These are phyloP conservation scores for Obba rivulosa DNA, from an alignment of 768 basidiomycete genomes.

Conservation along the genomic window DNA sequence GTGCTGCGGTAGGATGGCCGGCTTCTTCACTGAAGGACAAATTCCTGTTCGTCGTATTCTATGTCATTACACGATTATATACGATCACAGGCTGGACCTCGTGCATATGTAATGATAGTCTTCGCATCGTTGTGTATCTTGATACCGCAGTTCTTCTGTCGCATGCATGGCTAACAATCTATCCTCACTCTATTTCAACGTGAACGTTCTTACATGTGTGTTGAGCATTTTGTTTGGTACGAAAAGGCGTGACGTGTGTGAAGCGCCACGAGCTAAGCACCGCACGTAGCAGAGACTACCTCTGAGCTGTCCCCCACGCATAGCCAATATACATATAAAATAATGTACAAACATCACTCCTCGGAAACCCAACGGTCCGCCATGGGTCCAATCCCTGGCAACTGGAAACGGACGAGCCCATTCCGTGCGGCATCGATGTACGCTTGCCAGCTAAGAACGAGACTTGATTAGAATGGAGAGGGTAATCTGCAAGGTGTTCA, in stretches of 20 bases:
- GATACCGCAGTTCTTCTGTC: constrained; percentile 5
- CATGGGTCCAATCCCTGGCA: constrained; percentile 58
- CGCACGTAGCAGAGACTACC: too few species aligned
- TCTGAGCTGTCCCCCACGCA: too few species aligned
- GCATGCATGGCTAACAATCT: constrained; percentile 15
- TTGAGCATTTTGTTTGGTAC: background rate
- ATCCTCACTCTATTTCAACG: background rate
- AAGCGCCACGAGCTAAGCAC: too few species aligned
- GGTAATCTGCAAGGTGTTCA: too few species aligned
- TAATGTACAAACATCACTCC: constrained; percentile 31
- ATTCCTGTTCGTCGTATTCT: background rate
- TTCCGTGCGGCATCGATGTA: constrained; percentile 48
- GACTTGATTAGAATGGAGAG: background rate
- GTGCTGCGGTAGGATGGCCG: constrained; percentile 3
- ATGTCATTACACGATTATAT: constrained; percentile 5
- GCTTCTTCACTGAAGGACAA: background rate
- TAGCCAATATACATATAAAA: too few species aligned
- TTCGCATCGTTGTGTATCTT: constrained; percentile 16
- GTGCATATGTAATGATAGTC: constrained; percentile 8
- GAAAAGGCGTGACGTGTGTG: too few species aligned
- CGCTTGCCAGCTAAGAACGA: constrained; percentile 36
- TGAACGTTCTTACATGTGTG: background rate
- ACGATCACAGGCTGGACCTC: constrained; percentile 12
- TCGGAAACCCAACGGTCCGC: constrained; percentile 68
- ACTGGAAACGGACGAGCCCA: constrained; percentile 49